These are phyloP conservation scores for Penicillium ochrochloron DNA, from an alignment of 495 filamentous ascomycete species.

Conservation along the genomic window DNA sequence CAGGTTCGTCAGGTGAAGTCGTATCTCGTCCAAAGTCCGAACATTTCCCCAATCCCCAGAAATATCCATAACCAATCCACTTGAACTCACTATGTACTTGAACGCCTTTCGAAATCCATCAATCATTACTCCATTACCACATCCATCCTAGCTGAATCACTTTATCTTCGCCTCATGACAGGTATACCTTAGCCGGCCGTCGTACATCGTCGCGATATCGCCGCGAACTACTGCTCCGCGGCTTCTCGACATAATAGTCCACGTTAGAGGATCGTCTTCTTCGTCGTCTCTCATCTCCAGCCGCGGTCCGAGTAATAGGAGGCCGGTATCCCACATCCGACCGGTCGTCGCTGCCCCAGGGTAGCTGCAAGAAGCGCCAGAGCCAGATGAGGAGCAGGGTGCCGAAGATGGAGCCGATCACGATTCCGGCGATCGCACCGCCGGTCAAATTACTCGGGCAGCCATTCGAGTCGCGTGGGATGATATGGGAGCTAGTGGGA, in stretches of 20 bases:
- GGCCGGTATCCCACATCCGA: slow-evolving; percentile 36
- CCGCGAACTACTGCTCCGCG: slow-evolving; percentile 26
- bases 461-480: slow-evolving; percentile 28
- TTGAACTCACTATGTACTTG: not conserved
- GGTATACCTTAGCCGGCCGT: slow-evolving; percentile 45
- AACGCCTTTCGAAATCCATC: not conserved
- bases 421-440: slow-evolving; percentile 64
- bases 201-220: slow-evolving; percentile 35
- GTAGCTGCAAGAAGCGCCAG: slow-evolving; percentile 34
- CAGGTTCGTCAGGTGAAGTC: not conserved
- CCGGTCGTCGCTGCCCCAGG: slow-evolving; percentile 26
- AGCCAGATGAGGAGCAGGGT: slow-evolving; percentile 60
- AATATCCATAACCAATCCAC: not conserved
- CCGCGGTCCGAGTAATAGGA: slow-evolving; percentile 22
- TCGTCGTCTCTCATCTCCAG: slow-evolving; percentile 21
- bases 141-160: not conserved
- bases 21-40: not conserved
- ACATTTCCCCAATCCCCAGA: not conserved
- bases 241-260: slow-evolving; percentile 46
- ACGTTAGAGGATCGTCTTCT: slow-evolving; percentile 32
- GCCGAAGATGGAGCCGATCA: slow-evolving; percentile 61
- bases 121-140: not conserved
- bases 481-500: slow-evolving; percentile 24
- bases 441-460: slow-evolving; percentile 52
- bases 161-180: slow-evolving; percentile 15